These are phyloP conservation scores for Prinsepia uniflora DNA, from an alignment of 306 rosid species.

Conservation along the genomic window DNA sequence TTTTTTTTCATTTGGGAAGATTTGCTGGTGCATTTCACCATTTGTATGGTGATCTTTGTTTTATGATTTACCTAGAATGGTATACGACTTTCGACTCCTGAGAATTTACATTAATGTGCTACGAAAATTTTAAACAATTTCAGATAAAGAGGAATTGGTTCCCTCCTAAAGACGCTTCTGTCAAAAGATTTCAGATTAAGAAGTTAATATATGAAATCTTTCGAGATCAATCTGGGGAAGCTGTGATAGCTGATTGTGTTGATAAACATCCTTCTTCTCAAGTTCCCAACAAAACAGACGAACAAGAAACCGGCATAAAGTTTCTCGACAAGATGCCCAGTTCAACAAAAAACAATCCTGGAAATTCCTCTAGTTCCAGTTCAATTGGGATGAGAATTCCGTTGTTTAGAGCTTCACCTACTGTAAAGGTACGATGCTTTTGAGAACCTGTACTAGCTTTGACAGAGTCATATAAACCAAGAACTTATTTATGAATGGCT, in stretches of 20 bases:
- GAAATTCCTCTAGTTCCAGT: constrained; percentile 22
- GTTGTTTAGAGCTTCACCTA: constrained; percentile 25
- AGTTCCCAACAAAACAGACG: constrained; percentile 19
- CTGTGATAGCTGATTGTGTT: constrained; percentile 25
- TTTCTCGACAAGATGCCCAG: constrained; percentile 18
- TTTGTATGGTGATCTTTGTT: not conserved
- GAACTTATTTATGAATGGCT: constrained; percentile 17
- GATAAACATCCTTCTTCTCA: constrained; percentile 26
- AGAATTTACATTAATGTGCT: not conserved
- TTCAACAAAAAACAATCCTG: constrained; percentile 18
- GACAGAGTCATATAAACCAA: constrained; percentile 21
- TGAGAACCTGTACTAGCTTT: constrained; percentile 31
- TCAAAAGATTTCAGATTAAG: constrained; percentile 45
- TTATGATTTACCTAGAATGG: not conserved
- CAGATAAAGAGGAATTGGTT: constrained; percentile 68
- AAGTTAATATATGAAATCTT: constrained; percentile 48
- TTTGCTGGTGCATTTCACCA: not conserved
- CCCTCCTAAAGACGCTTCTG: constrained; percentile 66
- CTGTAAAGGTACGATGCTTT: constrained; percentile 18
- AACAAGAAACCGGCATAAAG: constrained; percentile 28
- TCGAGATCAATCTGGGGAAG: constrained; percentile 32
- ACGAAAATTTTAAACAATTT: constrained; percentile 14
- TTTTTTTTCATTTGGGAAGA: not conserved
- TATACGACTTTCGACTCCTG: constrained; percentile 1
- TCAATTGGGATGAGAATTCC: constrained; percentile 27